phyloP scores from a whole-genome alignment of 805 yeast species.

The Kregervanrija pseudodelftensis region DNA sequence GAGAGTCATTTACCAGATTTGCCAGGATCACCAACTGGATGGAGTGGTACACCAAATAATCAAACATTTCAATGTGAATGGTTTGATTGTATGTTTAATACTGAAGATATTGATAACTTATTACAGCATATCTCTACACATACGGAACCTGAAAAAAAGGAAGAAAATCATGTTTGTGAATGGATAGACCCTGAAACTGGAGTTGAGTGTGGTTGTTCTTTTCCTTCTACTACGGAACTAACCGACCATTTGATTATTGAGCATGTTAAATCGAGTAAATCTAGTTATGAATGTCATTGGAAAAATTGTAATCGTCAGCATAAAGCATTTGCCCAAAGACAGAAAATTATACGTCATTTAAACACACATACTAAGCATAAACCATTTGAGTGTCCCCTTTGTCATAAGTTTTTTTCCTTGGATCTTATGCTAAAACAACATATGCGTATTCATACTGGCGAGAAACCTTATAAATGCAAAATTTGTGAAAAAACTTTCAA shows the following conservation, averaged over 20 bases:
- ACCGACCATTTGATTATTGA: conserved; percentile 60
- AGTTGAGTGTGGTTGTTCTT: conserved; percentile 41
- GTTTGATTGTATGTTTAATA: conserved; percentile 59
- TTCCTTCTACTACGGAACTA: conserved; percentile 49
- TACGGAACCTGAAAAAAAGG: conserved; percentile 2
- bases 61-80: conserved; percentile 55
- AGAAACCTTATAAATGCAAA: conserved; percentile 72
- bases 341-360: conserved; percentile 78
- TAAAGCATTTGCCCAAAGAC: conserved; percentile 69
- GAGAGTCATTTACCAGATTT: conserved; percentile 36
- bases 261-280: conserved; percentile 73
- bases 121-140: conserved; percentile 49
- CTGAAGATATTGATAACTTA: conserved; percentile 45
- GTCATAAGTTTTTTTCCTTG: conserved; percentile 69
- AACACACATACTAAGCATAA: conserved; percentile 82
- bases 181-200: conserved; percentile 27
- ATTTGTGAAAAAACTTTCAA: conserved; percentile 74
- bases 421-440: conserved; percentile 77
- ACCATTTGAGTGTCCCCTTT: conserved; percentile 66
- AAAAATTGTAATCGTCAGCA: conserved; percentile 59
- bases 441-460: conserved; percentile 79
- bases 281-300: conserved; percentile 72
- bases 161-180: conserved; percentile 26
- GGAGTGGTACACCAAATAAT: not conserved
- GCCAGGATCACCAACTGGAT: not conserved